Evolutionary conservation across 805 yeast species (phyloP).

Genomic region (Candida nonsorbophila): DNA sequence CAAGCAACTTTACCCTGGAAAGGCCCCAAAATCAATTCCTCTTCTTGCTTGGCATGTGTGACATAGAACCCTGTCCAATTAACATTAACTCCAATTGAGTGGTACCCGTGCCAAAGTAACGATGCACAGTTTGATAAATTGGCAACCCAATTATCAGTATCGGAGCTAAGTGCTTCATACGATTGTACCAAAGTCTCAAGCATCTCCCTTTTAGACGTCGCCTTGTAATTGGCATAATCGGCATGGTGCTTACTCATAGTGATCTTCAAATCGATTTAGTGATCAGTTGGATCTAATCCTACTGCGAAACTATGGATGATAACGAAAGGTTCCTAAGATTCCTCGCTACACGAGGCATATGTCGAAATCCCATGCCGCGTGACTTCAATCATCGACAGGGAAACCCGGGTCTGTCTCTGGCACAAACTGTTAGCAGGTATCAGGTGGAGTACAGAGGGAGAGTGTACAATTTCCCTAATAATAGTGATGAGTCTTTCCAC

Average conservation of each 20-base stretch:
- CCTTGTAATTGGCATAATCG: slow-evolving; percentile 55
- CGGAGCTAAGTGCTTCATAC: slow-evolving; percentile 59
- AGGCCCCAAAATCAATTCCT: slow-evolving; percentile 74
- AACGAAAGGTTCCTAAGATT: slow-evolving; percentile 5
- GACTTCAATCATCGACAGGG: too few relatives aligned
- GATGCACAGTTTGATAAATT: slow-evolving; percentile 85
- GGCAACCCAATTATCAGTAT: slow-evolving; percentile 79
- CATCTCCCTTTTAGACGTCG: slow-evolving; percentile 43
- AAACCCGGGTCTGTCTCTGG: too few relatives aligned
- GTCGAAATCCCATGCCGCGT: too few relatives aligned
- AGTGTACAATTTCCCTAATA: too few relatives aligned
- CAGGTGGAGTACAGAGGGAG: too few relatives aligned
- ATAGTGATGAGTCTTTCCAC: too few relatives aligned
- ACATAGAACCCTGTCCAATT: slow-evolving; percentile 96
- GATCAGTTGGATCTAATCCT: too few relatives aligned
- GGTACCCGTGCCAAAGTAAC: slow-evolving; percentile 83
- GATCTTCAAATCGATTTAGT: neutral
- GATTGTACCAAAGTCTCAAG: slow-evolving; percentile 55
- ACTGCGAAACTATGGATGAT: too few relatives aligned
- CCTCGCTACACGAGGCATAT: too few relatives aligned
- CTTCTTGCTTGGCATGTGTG: slow-evolving; percentile 26
- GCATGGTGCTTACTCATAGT: slow-evolving; percentile 49
- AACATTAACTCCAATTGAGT: slow-evolving; percentile 49
- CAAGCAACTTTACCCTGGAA: slow-evolving; percentile 97
- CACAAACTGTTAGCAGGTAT: too few relatives aligned